Conservation (phyloP, 495 filamentous ascomycete species). For the Beverwykella pulmonaria region DNA sequence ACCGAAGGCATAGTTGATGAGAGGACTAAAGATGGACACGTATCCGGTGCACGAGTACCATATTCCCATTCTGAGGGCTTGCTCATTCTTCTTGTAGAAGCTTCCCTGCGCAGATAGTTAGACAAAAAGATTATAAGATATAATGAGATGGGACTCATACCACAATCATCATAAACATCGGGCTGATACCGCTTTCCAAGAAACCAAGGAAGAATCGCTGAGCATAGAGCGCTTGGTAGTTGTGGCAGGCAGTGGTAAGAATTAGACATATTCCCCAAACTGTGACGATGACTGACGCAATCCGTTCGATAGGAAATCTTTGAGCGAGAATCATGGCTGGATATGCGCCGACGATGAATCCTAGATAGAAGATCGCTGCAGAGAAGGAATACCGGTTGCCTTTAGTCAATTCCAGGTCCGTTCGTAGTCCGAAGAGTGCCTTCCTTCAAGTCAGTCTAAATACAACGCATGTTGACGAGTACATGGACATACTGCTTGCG, state of each 20-base stretch:
- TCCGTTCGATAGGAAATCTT: slow-evolving; percentile 50
- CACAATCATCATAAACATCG: slow-evolving; percentile 53
- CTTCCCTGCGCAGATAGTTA: slow-evolving; percentile 17
- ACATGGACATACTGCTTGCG: slow-evolving; percentile 40
- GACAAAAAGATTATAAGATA: background rate
- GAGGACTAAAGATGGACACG: slow-evolving; percentile 51
- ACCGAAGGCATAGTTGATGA: slow-evolving; percentile 55
- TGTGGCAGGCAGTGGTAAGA: slow-evolving; percentile 45
- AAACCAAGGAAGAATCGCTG: slow-evolving; percentile 55
- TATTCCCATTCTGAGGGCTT: slow-evolving; percentile 51
- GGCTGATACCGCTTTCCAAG: slow-evolving; percentile 49
- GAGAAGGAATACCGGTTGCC: slow-evolving; percentile 49
- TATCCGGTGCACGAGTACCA: slow-evolving; percentile 53
- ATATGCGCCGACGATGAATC: slow-evolving; percentile 54
- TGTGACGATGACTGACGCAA: slow-evolving; percentile 42
- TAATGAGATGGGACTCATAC: background rate
- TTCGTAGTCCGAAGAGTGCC: slow-evolving; percentile 45
- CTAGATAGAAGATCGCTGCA: slow-evolving; percentile 52
- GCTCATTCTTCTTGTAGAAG: slow-evolving; percentile 52
- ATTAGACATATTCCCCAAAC: slow-evolving; percentile 48
- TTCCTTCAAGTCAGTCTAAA: background rate
- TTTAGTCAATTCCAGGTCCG: slow-evolving; percentile 42
- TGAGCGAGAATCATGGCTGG: slow-evolving; percentile 51
- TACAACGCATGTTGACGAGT: background rate
- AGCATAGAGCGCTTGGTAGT: slow-evolving; percentile 47